phyloP scores from a whole-genome alignment of 108 stramenopile genomes.

The Aurantiochytrium sp. region DNA sequence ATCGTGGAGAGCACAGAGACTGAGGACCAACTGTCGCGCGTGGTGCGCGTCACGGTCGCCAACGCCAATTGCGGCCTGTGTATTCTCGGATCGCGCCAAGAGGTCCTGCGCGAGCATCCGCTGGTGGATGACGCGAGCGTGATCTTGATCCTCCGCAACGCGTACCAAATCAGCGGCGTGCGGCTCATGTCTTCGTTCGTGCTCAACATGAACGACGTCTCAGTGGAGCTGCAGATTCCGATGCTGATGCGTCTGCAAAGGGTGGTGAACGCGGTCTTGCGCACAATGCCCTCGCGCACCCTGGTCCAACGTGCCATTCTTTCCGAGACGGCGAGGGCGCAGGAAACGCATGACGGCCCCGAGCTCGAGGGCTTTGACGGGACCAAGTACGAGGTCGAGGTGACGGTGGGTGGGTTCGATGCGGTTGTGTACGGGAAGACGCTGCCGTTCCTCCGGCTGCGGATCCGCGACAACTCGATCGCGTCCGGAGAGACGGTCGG shows the following conservation, averaged over 20 bases:
- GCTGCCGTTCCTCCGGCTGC: not conserved
- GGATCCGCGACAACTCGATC: not conserved
- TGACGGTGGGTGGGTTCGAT: not conserved
- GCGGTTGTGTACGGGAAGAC: not conserved
- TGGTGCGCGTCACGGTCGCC: not conserved
- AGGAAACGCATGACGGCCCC: not conserved
- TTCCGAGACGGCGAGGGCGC: not conserved
- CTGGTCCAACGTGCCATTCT: not conserved
- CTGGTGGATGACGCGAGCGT: not conserved
- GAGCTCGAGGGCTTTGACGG: not conserved
- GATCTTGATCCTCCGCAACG: not conserved
- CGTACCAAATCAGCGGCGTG: not conserved
- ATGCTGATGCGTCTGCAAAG: not conserved
- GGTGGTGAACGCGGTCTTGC: not conserved
- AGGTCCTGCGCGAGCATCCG: not conserved
- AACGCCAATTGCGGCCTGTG: not conserved
- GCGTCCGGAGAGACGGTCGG: not conserved
- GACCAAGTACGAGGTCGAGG: not conserved
- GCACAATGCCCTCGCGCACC: not conserved
- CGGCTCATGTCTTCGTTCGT: not conserved
- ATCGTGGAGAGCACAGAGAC: not conserved
- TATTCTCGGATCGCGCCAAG: not conserved
- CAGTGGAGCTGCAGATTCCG: not conserved
- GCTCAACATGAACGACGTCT: not conserved
- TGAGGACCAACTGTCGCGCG: not conserved